Evolutionary conservation across 345 rosid species (phyloP).

Genomic region (Rubroshorea leprosula): DNA sequence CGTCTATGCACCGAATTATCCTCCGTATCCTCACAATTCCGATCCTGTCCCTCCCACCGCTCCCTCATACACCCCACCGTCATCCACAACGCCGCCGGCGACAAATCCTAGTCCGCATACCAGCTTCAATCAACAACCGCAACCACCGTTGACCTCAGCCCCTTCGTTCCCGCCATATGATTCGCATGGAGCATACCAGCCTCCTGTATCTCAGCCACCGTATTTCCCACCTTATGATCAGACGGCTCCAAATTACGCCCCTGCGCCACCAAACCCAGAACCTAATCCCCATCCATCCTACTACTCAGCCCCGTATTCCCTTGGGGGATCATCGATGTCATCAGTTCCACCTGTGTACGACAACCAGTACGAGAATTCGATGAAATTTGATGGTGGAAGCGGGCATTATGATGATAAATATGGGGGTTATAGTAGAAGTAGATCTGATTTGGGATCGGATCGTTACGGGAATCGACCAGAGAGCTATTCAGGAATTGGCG

Average conservation of each 20-base stretch:
- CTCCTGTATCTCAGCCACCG: constrained; percentile 36
- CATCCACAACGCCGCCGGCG: constrained; percentile 22
- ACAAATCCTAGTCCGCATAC: constrained; percentile 31
- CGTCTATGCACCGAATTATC: constrained; percentile 38
- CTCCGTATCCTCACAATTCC: constrained; percentile 46
- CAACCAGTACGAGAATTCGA: constrained; percentile 39
- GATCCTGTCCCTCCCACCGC: constrained; percentile 68
- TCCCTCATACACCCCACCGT: constrained; percentile 47
- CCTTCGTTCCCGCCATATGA: constrained; percentile 62
- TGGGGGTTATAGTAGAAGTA: constrained; percentile 33
- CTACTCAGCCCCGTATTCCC: constrained; percentile 36
- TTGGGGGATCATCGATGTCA: constrained; percentile 39
- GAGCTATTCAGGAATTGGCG: constrained; percentile 37
- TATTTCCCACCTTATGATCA: constrained; percentile 60
- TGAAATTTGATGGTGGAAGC: constrained; percentile 48
- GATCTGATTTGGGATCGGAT: constrained; percentile 60
- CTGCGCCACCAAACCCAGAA: constrained; percentile 35
- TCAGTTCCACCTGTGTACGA: constrained; percentile 42
- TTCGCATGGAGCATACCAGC: constrained; percentile 52
- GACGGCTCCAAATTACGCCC: constrained; percentile 34
- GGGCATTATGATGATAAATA: constrained; percentile 42
- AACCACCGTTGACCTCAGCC: constrained; percentile 27
- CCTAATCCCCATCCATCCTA: constrained; percentile 29
- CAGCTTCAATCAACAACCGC: constrained; percentile 27
- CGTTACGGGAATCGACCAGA: constrained; percentile 56